Percentiles rank a stretch among this genome's conserved stretches.
These are phyloP conservation scores for Zygoascus tannicola DNA, from an alignment of 805 yeast genomes.

Conservation along the genomic window DNA sequence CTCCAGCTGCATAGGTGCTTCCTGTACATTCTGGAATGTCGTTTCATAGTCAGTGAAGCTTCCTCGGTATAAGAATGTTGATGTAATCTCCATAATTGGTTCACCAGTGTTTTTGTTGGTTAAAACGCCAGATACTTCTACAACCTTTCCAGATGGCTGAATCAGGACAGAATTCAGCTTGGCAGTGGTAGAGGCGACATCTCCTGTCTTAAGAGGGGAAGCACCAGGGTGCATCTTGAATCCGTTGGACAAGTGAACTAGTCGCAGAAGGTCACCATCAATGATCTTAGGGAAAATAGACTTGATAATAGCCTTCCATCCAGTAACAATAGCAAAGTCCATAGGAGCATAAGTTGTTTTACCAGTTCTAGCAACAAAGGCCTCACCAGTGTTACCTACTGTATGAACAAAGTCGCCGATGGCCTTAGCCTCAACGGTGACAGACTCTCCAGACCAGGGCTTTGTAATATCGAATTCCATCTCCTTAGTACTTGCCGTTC, in stretches of 20 bases:
- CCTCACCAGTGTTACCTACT: conserved; percentile 94
- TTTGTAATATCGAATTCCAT: conserved; percentile 56
- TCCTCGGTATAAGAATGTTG: conserved; percentile 96
- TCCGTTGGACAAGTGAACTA: conserved; percentile 92
- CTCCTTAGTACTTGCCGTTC: conserved; percentile 45
- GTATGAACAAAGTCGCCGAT: conserved; percentile 93
- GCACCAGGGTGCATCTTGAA: conserved; percentile 91
- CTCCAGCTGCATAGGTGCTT: conserved; percentile 75
- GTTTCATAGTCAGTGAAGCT: conserved; percentile 76
- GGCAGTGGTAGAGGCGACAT: conserved; percentile 73
- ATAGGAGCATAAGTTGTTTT: conserved; percentile 79
- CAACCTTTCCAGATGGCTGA: conserved; percentile 89
- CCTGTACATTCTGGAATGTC: conserved; percentile 81
- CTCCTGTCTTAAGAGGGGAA: conserved; percentile 79
- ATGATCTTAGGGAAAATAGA: conserved; percentile 95
- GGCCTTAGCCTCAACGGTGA: conserved; percentile 61
- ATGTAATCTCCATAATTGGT: conserved; percentile 88
- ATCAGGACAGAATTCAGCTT: conserved; percentile 81
- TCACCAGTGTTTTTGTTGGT: conserved; percentile 47
- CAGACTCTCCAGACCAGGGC: conserved; percentile 59
- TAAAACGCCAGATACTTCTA: conserved; percentile 87
- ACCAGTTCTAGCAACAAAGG: conserved; percentile 81
- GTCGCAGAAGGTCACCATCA: conserved; percentile 89
- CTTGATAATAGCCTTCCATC: conserved; percentile 97
- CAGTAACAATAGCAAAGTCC: conserved; percentile 98